Evolutionary conservation across 1,284 basidiomycete species (phyloP).

Genomic region (Acaromyces ingoldii): DNA sequence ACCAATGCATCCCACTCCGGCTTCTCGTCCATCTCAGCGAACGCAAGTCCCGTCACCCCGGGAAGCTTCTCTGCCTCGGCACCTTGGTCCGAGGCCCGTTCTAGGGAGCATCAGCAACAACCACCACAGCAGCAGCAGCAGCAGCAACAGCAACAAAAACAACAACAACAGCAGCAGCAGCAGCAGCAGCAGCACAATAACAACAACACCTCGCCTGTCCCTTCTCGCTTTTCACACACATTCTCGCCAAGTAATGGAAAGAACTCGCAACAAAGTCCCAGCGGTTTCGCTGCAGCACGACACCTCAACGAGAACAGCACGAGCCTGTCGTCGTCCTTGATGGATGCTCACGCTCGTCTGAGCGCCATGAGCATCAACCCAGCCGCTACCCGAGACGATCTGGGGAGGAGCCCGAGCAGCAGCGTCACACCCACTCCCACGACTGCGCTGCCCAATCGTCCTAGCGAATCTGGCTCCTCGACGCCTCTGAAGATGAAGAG

Average conservation of each 20-base stretch:
- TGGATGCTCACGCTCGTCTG: slow-evolving; percentile 12
- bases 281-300: background rate
- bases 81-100: no score
- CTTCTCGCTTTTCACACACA: background rate
- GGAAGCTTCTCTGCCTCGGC: no score
- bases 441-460: background rate
- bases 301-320: background rate
- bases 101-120: no score
- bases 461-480: background rate
- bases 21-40: background rate
- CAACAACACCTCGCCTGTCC: no score
- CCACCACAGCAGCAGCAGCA: no score
- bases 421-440: no score
- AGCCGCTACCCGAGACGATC: background rate
- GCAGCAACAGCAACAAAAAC: no score
- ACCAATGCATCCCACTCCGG: background rate
- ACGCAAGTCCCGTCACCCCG: background rate
- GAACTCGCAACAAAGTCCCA: no score
- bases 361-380: slow-evolving; percentile 5
- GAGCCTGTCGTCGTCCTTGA: background rate
- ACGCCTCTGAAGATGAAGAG: slow-evolving; percentile 12
- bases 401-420: no score
- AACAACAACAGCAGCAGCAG: no score
- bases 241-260: background rate
- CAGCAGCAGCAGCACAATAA: no score